Conservation (phyloP, 2,329 filamentous ascomycete species). For the Sarocladium oryzae region DNA sequence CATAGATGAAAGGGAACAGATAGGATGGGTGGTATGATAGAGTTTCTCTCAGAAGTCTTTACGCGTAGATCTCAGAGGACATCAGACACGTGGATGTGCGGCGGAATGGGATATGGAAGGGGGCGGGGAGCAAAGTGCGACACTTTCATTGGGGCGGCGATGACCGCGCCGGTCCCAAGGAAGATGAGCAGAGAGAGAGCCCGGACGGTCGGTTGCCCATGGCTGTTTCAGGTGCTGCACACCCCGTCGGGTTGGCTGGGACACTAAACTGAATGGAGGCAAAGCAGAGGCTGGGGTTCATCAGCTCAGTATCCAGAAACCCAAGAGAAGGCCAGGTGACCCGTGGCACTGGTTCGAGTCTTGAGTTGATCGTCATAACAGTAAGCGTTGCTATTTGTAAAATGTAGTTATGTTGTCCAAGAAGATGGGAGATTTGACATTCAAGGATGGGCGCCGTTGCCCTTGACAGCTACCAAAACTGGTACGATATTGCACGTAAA, state of each 20-base stretch:
- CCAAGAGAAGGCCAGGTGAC: too few relatives aligned
- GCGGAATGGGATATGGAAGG: too few relatives aligned
- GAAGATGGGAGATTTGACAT: not conserved
- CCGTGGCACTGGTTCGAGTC: too few relatives aligned
- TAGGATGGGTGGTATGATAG: slow-evolving; percentile 1
- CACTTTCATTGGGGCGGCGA: not conserved
- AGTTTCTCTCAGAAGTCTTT: not conserved
- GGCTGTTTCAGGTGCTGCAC: slow-evolving; percentile 7
- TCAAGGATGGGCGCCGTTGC: not conserved
- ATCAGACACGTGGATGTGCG: too few relatives aligned
- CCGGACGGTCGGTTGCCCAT: not conserved
- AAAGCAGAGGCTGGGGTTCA: not conserved
- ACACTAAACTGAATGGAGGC: not conserved
- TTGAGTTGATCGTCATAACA: not conserved
- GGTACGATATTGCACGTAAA: not conserved
- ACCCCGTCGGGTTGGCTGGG: not conserved
- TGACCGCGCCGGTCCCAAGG: not conserved
- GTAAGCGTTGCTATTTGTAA: not conserved
- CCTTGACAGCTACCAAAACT: not conserved
- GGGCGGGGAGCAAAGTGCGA: too few relatives aligned
- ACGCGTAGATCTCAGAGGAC: too few relatives aligned
- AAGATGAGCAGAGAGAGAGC: not conserved
- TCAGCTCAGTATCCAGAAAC: too few relatives aligned
- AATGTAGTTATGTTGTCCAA: too few relatives aligned
- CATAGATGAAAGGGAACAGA: not conserved